Base-by-base conservation (phyloP, 257 asterid species). In the Gentiana macrophylla region DNA sequence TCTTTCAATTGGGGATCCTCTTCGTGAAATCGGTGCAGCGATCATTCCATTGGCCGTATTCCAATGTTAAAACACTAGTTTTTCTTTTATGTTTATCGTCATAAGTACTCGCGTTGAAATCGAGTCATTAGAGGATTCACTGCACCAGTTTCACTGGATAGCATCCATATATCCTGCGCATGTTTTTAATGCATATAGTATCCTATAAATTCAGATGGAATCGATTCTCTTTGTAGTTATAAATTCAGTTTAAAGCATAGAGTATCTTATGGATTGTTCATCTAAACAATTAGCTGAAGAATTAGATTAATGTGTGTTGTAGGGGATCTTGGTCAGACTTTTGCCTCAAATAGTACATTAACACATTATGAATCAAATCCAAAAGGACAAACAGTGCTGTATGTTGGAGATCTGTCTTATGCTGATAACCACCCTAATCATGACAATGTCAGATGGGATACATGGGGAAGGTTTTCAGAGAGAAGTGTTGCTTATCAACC, bases 291-390 rank as follows among this genome's bases (percentile, higher is more conserved):
- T 38, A 8, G 8, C 32, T 7, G 52, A 3, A 7, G 32, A 62
- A 6, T 41, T 12, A 5, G 38, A 65, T 8, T 33, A 35, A 6
- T 15, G 12, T 12, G 59, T 60, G 10, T 60, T 60, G 55, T 57
- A 84, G 97, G 98, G 62, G 98, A 90, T 74, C 80, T 90, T 59
- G 98, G 96, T 3, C 98, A 90, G 74, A 90, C 72, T 50, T 84
- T 63, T 46, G 94, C 80, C 62, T 90, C 98, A 45, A 84, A 86
- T 73, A 50, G 0, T 0, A 86, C 98, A 2, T 85, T 90, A 43
- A 63, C 84, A 2, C 98, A 90, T 66, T 90, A 86, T 37, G 94
- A 82, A 72, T 32, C 12, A 11, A 90, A 80, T 68, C 86, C 94
- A 2, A 86, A 80, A 74, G 97, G 97, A 51, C 86, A 81, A 57